Conservation (phyloP, 345 rosid species). For the Eucalyptus curtisii region DNA sequence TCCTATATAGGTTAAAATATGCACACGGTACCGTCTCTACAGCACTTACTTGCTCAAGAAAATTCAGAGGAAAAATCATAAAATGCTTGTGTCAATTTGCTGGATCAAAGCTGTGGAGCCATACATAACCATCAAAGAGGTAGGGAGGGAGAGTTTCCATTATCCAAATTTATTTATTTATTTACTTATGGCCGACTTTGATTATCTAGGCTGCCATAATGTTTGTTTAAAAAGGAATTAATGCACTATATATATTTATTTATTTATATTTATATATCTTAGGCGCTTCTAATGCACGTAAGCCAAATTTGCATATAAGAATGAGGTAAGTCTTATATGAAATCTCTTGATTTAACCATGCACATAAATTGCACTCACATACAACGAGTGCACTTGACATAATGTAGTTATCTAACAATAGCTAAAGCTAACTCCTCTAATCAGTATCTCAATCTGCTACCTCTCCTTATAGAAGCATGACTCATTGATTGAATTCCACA, state of each 20-base stretch:
- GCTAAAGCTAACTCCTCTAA: neutral
- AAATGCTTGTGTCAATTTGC: too few species aligned
- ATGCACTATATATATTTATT: too few species aligned
- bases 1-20: accelerated
- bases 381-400: neutral
- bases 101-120: accelerated
- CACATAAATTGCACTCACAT: neutral
- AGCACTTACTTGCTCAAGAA: neutral
- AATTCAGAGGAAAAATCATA: accelerated
- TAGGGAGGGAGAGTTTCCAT: too few species aligned
- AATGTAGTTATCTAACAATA: neutral
- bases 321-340: neutral
- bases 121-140: too few species aligned
- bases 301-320: neutral
- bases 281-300: neutral
- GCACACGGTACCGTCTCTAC: accelerated
- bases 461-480: neutral
- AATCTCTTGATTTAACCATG: accelerated
- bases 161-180: too few species aligned
- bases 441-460: neutral
- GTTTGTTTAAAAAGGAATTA: too few species aligned
- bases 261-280: too few species aligned
- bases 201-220: accelerated
- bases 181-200: too few species aligned
- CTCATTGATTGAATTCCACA: neutral